Conservation (phyloP, 1,284 basidiomycete genomes). For the Cutaneotrichosporon sp. region DNA sequence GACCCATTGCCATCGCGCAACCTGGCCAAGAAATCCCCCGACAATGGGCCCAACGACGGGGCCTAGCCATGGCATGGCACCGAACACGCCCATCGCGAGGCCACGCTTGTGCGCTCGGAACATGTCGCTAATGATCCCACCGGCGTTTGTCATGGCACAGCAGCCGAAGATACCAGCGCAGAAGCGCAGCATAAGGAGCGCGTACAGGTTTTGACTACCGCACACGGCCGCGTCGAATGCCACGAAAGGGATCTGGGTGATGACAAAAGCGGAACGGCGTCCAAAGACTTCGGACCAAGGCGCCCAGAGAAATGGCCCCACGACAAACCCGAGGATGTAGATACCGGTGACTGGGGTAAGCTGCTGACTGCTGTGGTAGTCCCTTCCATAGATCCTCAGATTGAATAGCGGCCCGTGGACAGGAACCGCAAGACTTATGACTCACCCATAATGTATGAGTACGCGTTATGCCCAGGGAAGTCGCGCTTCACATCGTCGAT, state of each 20-base stretch:
- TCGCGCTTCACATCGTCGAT: conserved; percentile 20
- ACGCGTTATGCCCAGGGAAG: conserved; percentile 22
- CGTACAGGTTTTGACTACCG: conserved; percentile 44
- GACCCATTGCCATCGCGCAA: conserved; percentile 51
- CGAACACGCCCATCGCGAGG: conserved; percentile 54
- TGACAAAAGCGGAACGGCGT: conserved; percentile 41
- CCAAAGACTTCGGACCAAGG: conserved; percentile 37
- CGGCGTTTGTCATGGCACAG: conserved; percentile 49
- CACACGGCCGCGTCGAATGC: conserved; percentile 49
- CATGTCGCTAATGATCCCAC: conserved; percentile 49
- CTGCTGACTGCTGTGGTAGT: too few species aligned
- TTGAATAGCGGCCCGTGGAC: too few species aligned
- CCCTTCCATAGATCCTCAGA: too few species aligned
- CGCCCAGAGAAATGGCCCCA: conserved; percentile 30
- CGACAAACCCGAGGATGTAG: conserved; percentile 15
- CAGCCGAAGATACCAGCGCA: conserved; percentile 49
- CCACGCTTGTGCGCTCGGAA: conserved; percentile 47
- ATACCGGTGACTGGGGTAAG: conserved; percentile 16
- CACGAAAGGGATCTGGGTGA: conserved; percentile 46
- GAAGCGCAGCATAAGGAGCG: conserved; percentile 50
- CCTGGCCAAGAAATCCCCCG: conserved; percentile 10
- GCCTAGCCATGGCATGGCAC: conserved; percentile 43
- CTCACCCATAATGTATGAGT: conserved; percentile 22
- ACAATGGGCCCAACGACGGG: conserved; percentile 27
- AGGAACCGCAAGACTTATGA: too few species aligned